These are phyloP conservation scores for Diaporthe nobilis DNA, from an alignment of 2,329 filamentous ascomycete genomes.

Conservation along the genomic window DNA sequence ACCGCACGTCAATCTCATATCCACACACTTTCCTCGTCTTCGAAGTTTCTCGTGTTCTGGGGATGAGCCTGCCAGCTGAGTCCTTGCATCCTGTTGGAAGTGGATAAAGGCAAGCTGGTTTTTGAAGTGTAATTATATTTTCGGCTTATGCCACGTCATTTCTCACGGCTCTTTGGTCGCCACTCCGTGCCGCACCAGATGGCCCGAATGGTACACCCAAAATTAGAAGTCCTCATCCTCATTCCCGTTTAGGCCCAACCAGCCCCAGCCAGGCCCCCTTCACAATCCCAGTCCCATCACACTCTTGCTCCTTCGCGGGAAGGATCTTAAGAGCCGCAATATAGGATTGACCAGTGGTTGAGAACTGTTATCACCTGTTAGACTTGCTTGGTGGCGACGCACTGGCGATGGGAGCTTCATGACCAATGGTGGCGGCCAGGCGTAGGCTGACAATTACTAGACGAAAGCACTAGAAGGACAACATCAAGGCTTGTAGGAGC, in stretches of 20 bases:
- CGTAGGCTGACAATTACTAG: neutral
- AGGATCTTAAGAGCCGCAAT: slow-evolving; percentile 16
- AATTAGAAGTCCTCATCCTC: slow-evolving; percentile 15
- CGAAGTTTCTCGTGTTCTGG: neutral
- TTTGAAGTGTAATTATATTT: slow-evolving; percentile 3
- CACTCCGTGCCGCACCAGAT: neutral
- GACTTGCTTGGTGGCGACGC: neutral
- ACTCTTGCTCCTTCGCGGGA: slow-evolving; percentile 9
- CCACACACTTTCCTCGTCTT: neutral
- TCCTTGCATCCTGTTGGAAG: slow-evolving; percentile 2
- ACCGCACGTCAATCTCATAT: neutral
- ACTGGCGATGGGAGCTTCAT: neutral
- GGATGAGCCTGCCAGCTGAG: neutral
- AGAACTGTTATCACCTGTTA: neutral
- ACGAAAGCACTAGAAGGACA: neutral
- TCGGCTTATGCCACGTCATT: slow-evolving; percentile 8
- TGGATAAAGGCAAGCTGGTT: neutral
- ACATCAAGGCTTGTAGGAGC: neutral
- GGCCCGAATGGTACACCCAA: neutral
- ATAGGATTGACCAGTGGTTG: neutral
- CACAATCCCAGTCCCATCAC: neutral
- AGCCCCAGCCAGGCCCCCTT: neutral
- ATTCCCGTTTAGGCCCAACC: neutral
- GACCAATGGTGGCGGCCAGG: neutral
- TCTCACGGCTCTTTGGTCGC: neutral